phyloP scores from a whole-genome alignment of 2,329 filamentous ascomycete genomes.

The Knoxdaviesia capensis region DNA sequence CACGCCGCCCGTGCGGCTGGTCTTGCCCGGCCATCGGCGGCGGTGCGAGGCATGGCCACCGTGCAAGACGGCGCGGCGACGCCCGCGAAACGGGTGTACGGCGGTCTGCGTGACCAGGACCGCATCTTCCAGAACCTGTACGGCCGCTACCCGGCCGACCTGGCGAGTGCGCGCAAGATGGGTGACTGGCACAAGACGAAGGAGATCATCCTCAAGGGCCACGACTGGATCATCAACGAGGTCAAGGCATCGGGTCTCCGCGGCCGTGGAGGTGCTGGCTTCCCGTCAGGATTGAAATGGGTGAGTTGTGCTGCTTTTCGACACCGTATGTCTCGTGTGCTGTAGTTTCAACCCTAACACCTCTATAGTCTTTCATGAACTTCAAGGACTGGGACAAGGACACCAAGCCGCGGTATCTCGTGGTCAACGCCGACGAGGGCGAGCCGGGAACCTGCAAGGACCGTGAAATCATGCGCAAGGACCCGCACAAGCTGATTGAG shows the following conservation, averaged over 20 bases:
- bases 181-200: constrained; percentile 99
- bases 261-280: constrained; percentile 91
- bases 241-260: constrained; percentile 91
- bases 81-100: constrained; percentile 48
- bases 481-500: constrained; percentile 96
- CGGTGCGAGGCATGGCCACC: constrained; percentile 55
- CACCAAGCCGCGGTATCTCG: constrained; percentile 81
- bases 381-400: constrained; percentile 99
- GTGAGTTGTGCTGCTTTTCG: constrained; percentile 30
- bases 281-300: constrained; percentile 98
- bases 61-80: constrained; percentile 44
- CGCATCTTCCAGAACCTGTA: constrained; percentile 99
- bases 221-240: constrained; percentile 97
- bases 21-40: constrained; percentile 17
- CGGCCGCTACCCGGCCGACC: constrained; percentile 72
- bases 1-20: constrained; percentile 12
- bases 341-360: too few species aligned
- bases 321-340: not conserved
- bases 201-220: constrained; percentile 85
- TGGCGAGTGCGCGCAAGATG: constrained; percentile 92
- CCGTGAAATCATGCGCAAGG: constrained; percentile 99
- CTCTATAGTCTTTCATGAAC: constrained; percentile 87
- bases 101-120: constrained; percentile 87
- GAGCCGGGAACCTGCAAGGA: constrained; percentile 99
- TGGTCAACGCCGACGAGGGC: constrained; percentile 96